Evolutionary conservation across 2,329 filamentous ascomycete genomes (phyloP).

Genomic region (Aspergillus fumigatiaffinis): DNA sequence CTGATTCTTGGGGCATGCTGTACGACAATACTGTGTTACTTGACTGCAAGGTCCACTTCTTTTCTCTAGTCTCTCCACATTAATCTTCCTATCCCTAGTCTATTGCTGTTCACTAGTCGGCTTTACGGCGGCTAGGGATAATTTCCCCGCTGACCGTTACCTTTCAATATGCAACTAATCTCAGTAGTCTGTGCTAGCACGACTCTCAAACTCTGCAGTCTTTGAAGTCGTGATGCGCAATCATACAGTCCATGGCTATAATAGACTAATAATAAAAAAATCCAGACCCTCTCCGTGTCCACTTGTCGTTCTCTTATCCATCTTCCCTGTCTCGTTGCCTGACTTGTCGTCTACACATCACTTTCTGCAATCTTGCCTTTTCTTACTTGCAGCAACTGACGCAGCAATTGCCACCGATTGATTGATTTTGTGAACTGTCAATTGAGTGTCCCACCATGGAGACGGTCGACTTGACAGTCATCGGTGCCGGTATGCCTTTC

Average conservation of each 20-base stretch:
- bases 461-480: conserved; percentile 25
- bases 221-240: no score
- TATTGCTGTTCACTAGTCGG: no score
- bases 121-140: no score
- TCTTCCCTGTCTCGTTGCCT: not conserved
- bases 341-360: not conserved
- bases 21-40: no score
- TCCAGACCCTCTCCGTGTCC: not conserved
- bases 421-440: not conserved
- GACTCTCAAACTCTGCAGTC: no score
- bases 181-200: no score
- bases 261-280: not conserved
- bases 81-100: no score
- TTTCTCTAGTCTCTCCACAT: no score
- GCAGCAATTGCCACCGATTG: not conserved
- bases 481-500: conserved; percentile 23
- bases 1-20: no score
- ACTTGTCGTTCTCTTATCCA: not conserved
- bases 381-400: not conserved
- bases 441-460: conserved; percentile 18
- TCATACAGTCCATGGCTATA: not conserved
- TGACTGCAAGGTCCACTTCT: no score
- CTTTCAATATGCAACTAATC: no score
- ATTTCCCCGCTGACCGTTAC: no score
- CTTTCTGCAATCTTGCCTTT: not conserved